Evolutionary conservation across 2,329 filamentous ascomycete species (phyloP), one percentile per base, ranked within the genome.

Genomic region (Penicillium capsulatum): DNA sequence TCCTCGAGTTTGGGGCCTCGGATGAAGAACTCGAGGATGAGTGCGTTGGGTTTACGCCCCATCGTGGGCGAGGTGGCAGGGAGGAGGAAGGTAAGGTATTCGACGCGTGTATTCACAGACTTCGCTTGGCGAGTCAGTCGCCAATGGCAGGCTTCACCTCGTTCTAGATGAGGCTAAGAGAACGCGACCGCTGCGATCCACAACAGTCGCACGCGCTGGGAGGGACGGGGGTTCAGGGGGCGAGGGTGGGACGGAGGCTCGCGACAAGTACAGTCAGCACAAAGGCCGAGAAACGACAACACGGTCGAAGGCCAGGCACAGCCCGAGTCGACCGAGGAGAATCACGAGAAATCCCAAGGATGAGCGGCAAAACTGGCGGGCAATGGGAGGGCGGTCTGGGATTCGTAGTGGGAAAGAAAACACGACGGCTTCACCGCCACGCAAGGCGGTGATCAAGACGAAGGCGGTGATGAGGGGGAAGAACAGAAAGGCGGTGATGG

Each of bases 21-120:
- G 63, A 86, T 80, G 65, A 95, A 96, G 72, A 88, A 92, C 67
- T 91, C 81, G 64, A 86, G 76, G 63, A 95, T 90, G 54, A 94
- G 74, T 55, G 81, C 80, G 66, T 92, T 91, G 50, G 86, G 87
- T 68, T 84, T 83, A 61, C 87, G 80, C 62, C 87, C 87, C 87
- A 91, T 91, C 42, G 63, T 74, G 43, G 19, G 19, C 14, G 36
- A 32, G 24, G 17, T 28, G 31, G 38, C 44, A 42, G 36, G 44
- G 40, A 45, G 40, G 49, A 48, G 40, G 39, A 31, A 31, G 31
- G 34, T 30, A 17, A 24, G 36, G 42, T 28, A 6, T 6, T 28
- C 26, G 26, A 28, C 9, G 26, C 9, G 13, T 28, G 5, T 4
- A 1, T 11, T 28, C 26, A 4, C 9, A 28, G 13, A 28, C n/a